These are phyloP conservation scores for Trichoderma lentiforme DNA, from an alignment of 2,329 filamentous ascomycete species.

Conservation along the genomic window DNA sequence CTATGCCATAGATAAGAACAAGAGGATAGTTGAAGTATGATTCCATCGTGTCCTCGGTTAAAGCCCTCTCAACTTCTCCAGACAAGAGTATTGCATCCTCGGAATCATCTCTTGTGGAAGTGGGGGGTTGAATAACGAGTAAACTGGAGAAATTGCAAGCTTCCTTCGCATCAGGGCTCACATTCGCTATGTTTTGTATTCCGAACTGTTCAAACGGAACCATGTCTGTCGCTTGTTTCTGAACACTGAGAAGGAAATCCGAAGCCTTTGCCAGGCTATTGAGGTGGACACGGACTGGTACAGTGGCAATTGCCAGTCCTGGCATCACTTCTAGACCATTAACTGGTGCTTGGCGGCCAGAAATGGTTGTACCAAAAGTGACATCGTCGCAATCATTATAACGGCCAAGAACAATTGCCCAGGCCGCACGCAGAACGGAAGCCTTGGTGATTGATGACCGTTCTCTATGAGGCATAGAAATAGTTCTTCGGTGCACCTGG, in stretches of 20 bases:
- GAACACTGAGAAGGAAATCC: constrained; percentile 12
- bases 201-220: constrained; percentile 24
- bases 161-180: not conserved
- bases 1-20: not conserved
- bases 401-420: constrained; percentile 23
- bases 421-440: constrained; percentile 22
- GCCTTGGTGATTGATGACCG: constrained; percentile 14
- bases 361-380: constrained; percentile 24
- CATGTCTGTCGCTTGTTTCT: constrained; percentile 20
- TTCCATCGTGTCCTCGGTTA: not conserved
- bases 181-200: constrained; percentile 18
- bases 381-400: constrained; percentile 18
- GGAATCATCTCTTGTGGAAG: not conserved
- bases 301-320: constrained; percentile 19
- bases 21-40: constrained; percentile 12
- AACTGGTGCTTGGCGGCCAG: constrained; percentile 21
- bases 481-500: not conserved
- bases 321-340: constrained; percentile 17
- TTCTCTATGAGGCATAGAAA: not conserved
- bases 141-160: not conserved
- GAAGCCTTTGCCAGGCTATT: not conserved
- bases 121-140: not conserved
- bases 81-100: not conserved
- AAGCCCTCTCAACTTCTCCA: not conserved
- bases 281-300: constrained; percentile 19